Evolutionary conservation across 2,329 filamentous ascomycete species (phyloP), one percentile per base, ranked within the genome.

Genomic region (Oidium heveae): DNA sequence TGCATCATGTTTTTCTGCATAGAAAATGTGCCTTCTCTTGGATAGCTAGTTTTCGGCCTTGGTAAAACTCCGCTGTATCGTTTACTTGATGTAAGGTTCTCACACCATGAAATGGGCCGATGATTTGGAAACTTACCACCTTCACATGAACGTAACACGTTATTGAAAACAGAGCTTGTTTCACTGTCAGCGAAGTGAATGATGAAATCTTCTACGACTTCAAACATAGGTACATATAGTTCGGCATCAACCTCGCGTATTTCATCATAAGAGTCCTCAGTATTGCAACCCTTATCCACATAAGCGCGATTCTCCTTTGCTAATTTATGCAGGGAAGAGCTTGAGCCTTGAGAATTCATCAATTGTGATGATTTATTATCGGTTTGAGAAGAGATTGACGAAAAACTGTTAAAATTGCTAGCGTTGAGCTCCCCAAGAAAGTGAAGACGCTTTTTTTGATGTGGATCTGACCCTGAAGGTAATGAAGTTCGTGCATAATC

Each of bases 171-270:
- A 7, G 28, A 13, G 1, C 63, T 56, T 0, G 63, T 61, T 0
- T 65, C 63, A 1, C 70, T 69, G 9, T 71, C 68, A 15, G 70
- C 72, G 55, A 80, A 71, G 49, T 74, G 68, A 24, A 82, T 67
- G 2, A 79, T 68, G 1, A 79, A 61, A 57, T 81, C 74, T 60
- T 81, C 78, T 0, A 68, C 60, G 44, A 76, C 64, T 0, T 73
- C 71, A 22, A 81, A 66, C 0, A 77, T 68, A 0, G 72, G 67
- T n/a, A 28, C 13, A 33, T 49, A 15, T 28, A 13, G n/a, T 7
- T 49, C 13, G 13, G 4, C 12, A 13, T 49, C 18, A 15, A 18
- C 28, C 1, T 28, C n/a, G 8, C 32, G 4, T 15, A 28, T 36
- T 16, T 15, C 28, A 16, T 5, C 18, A 5, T n/a, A 33, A 12